Base-by-base conservation (phyloP, 306 rosid species). In the Sicyos baderoa region DNA sequence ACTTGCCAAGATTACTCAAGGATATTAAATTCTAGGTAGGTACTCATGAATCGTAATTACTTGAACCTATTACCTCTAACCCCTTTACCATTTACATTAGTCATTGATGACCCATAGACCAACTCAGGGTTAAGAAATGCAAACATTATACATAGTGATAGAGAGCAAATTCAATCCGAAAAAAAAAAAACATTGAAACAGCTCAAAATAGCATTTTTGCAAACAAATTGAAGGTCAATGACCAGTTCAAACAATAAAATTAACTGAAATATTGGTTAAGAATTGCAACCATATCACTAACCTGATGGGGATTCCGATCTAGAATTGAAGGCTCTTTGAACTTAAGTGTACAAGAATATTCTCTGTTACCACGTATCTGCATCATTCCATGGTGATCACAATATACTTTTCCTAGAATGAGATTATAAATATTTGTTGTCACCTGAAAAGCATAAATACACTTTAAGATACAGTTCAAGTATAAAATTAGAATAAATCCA, bases 241-340 rank as follows among this genome's bases (percentile, higher is more conserved):
- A 21, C 27, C 32, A 19, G 18, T 64, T 49, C 29, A 44, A 68
- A 68, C 45, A 29, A 11, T 70, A 52, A 10, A 35, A n/a, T 25
- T 42, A 29, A 35, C 56, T 35, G 66, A 19, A 22, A 18, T 40
- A 37, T 40, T 18, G 68, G 12, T 27, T 4, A 35, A 54, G 58
- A 54, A 6, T 27, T 58, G 65, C 45, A 47, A 74, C 79, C 6
- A 25, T 27, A 60, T 29, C 37, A 81, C 81, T 85, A 71, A 90
- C 99, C 90, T 90, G 99, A 77, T 76, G 99, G 74, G 91, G 97
- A 84, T 93, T 93, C 79, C 99, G 94, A 80, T 93, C 99, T 70
- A 93, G 91, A 79, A 93, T 74, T 15, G 99, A 70, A 69, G 86
- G 99, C 81, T 93, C 99, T 83, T 93, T 93, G 82, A 93, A 93